Evolutionary conservation across 805 yeast species (phyloP), one percentile per base, ranked within the genome.

Genomic region (Metschnikowia peoriensis): DNA sequence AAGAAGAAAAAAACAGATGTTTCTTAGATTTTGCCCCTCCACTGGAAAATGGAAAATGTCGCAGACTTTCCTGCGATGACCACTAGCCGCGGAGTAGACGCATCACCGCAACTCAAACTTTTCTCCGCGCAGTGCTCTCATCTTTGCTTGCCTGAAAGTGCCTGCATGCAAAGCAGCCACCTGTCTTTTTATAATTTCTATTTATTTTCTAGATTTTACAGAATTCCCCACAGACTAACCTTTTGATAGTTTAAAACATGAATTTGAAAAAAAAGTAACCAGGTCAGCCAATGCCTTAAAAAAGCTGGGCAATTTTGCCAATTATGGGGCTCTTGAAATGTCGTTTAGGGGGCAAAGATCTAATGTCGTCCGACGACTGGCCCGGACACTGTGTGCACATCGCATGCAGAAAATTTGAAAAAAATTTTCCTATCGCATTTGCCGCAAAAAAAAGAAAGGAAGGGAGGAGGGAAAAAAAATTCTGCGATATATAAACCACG

Each of bases 401-500:
- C 38, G 44, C 38, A 47, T 46, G 41, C 17, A 35, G 49, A 43
- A 38, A 49, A 47, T 10, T 10, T 32, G 41, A 34, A 35, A 27
- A 49, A 49, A 41, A 28, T 38, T 42, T 46, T 47, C 38, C 50
- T 34, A 35, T 35, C 43, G 44, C 38, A 46, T 45, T 41, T 15
- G 49, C 49, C 49, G 49, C 43, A 45, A 45, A 28, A 22, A 28
- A 41, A 17, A 17, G 41, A 15, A 11, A 40, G 35, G 14, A 44
- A 27, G 28, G 22, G 22, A 22, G 22, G 22, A 22, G 22, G 22
- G 22, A 22, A 34, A 44, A 48, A 52, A 48, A 47, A 44, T 44
- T 46, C 51, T 28, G 53, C 45, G 37, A 38, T 52, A 54, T 54
- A 52, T 54, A 54, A 54, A 46, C 38, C 32, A 15, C 41, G 41